Conservation (phyloP, 345 rosid genomes). For the Populus pruinosa region DNA sequence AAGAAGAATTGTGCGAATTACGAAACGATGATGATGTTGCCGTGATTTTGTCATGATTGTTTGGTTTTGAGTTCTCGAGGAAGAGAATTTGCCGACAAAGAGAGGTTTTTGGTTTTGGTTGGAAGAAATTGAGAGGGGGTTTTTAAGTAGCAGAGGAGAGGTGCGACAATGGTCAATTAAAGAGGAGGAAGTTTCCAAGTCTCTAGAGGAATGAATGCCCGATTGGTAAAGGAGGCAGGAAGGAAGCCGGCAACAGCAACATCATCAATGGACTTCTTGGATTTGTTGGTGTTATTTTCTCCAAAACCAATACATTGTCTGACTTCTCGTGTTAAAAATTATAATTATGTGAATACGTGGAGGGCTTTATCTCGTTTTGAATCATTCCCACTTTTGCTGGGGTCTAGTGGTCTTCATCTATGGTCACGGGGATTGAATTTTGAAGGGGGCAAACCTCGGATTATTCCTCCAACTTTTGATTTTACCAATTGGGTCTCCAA, state of each 20-base stretch:
- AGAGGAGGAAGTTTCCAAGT: background rate
- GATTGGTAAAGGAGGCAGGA: background rate
- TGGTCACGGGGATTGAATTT: background rate
- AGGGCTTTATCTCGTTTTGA: background rate
- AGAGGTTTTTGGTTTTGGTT: background rate
- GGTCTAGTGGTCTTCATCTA: background rate
- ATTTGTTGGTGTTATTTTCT: background rate
- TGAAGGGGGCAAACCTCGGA: background rate
- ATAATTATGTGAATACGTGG: background rate
- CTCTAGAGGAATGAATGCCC: background rate
- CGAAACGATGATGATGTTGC: background rate
- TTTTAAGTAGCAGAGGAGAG: background rate
- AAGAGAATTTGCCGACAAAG: background rate
- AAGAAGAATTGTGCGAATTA: background rate
- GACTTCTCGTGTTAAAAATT: background rate
- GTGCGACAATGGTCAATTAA: background rate
- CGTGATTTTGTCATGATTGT: background rate
- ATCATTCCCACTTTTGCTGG: background rate
- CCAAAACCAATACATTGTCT: background rate
- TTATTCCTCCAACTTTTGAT: background rate
- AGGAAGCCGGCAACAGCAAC: background rate
- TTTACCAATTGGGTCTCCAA: background rate
- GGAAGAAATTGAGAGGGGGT: background rate
- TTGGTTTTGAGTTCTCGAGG: background rate
- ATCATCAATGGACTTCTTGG: background rate